Evolutionary conservation across 2,329 filamentous ascomycete genomes (phyloP), one percentile per base, ranked within the genome.

Genomic region (Chrysoporthe puriensis): DNA sequence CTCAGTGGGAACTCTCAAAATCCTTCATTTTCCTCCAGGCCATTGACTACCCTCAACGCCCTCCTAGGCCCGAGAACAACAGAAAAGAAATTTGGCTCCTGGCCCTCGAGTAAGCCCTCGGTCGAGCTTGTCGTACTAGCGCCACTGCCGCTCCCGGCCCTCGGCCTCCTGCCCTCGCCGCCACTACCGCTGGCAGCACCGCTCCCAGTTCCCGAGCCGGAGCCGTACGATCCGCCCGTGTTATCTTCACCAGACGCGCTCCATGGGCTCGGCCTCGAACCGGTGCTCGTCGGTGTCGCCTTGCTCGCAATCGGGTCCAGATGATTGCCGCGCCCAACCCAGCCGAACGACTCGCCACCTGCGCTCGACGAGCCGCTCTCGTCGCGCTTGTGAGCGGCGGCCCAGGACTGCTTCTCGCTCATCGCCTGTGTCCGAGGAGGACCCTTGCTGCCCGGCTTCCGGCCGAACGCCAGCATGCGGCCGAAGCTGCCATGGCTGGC

Each of bases 31-130:
- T 72, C 73, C 65, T 76, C 74, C 50, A 77, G 61, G 18, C 76
- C 75, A 67, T 91, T 91, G 26, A 90, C 86, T 59, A 90, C 87
- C 76, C 87, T 81, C 78, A 91, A 78, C 74, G 87, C 90, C 76
- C 88, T 80, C 76, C 88, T 83, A 40, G 88, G 88, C 73, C 88
- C 88, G 75, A 90, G 73, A 73, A 90, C 74, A 48, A 90, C 87
- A 62, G 84, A 88, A 76, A 90, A 86, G 75, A 91, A 91, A 56
- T 83, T 88, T 66, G 88, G 88, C 74, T 91, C 88, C 66, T 72
- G 73, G 11, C 79, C 79, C 32, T 81, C 78, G 36, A 81, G 70
- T 70, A 81, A 70, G 7, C 74, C 73, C 64, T 80, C 78, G 1
- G 74, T 78, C 42, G 78, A 78, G 63, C 77, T 76, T 52, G 74